Percentiles rank a stretch among this genome's conserved stretches.
These are phyloP conservation scores for Biancaea sappan DNA, from an alignment of 306 rosid species.

Conservation along the genomic window DNA sequence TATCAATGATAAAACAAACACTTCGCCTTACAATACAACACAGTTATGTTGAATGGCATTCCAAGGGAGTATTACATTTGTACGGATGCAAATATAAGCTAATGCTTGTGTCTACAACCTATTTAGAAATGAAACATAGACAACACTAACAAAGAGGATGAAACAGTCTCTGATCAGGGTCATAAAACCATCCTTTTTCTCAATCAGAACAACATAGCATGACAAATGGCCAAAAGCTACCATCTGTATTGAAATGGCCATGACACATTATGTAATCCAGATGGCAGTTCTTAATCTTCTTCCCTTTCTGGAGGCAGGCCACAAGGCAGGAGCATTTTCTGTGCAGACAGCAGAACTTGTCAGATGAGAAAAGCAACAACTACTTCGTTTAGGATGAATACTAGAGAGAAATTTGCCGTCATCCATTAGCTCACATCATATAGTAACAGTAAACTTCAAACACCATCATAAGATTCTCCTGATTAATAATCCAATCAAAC, in stretches of 20 bases:
- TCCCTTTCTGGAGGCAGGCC: constrained; percentile 95
- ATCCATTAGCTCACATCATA: not conserved
- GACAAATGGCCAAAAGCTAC: constrained; percentile 25
- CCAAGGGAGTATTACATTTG: not conserved
- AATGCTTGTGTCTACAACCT: not conserved
- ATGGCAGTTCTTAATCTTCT: constrained; percentile 57
- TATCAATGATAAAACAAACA: not conserved
- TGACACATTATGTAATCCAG: constrained; percentile 6
- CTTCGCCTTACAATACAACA: not conserved
- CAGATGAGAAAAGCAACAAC: not conserved
- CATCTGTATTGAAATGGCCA: not conserved
- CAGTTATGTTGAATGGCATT: not conserved
- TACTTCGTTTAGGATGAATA: no score
- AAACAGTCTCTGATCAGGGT: constrained; percentile 25
- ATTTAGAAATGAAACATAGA: constrained; percentile 12
- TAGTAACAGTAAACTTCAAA: constrained; percentile 6
- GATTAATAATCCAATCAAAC: not conserved
- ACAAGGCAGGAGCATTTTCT: constrained; percentile 97
- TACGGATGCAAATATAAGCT: not conserved
- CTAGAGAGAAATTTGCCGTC: not conserved
- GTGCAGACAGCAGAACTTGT: constrained; percentile 35
- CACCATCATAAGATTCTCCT: not conserved
- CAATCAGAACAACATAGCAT: constrained; percentile 18
- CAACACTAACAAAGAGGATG: not conserved
- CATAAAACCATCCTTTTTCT: constrained; percentile 20